Evolutionary conservation across 257 asterid species (phyloP), one percentile per base, ranked within the genome.

Genomic region (Forsythia suspensa): DNA sequence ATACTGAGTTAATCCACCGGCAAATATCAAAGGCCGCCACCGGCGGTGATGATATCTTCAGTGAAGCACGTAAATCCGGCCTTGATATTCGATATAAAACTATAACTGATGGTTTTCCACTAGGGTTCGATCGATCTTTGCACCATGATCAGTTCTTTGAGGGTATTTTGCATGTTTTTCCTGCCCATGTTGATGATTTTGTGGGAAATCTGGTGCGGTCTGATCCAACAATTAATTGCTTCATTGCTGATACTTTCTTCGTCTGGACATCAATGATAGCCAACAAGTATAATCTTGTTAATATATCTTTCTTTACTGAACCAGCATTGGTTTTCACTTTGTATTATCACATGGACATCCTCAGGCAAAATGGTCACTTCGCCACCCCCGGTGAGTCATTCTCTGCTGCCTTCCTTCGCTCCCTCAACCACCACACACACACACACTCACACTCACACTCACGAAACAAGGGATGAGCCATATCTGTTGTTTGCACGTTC

Each of bases 31-130:
- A 29, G 2, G 34, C 34, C 1, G 34, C 34, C 34, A 41, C 44
- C 4, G 8, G 44, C 8, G 29, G 72, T 67, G 72, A 12, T n/a
- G 79, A 81, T 18, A 44, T 71, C 6, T 77, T 79, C 74, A 41
- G 61, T 40, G 43, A 68, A 18, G 66, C 80, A 2, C 79, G 82
- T 0, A 72, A 74, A 36, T 52, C 70, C 6, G 83, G 82, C 6
- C 81, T 84, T 4, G 87, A 84, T 70, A 81, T 84, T 29, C 75
- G 82, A 24, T 84, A 84, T 34, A 51, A 70, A 6, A 84, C 83
- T 24, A 70, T 77, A 8, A 75, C 52, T 29, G 87, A 29, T 29
- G 34, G 34, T 29, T 29, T 29, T 29, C 34, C 34, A 29, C 34
- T 29, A 29, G 34, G 34, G 77, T 81, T 81, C 3, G 81, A 84